Percentiles rank a stretch among this genome's conserved stretches.
Conservation (phyloP, 2,329 filamentous ascomycete genomes). For the Cladosporium cucumerinum region DNA sequence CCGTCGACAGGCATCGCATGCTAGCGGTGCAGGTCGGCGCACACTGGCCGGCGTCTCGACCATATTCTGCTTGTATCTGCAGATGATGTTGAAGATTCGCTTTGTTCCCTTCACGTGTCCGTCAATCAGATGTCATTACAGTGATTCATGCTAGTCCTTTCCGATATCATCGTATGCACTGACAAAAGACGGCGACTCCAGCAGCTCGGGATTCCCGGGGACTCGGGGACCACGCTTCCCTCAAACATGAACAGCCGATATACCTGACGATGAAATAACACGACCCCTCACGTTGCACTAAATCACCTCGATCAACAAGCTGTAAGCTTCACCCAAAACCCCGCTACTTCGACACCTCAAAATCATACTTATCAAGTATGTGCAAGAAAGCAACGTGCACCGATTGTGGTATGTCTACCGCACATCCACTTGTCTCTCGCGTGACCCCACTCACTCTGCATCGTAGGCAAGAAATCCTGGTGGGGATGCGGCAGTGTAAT, state of each 20-base stretch:
- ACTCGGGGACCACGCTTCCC: not conserved
- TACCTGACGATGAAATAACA: not conserved
- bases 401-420: slow-evolving; percentile 56
- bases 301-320: not conserved
- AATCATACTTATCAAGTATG: slow-evolving; percentile 44
- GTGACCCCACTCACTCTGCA: slow-evolving; percentile 1
- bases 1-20: slow-evolving; percentile 44
- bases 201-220: not conserved
- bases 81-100: not conserved
- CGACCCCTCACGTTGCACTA: not conserved
- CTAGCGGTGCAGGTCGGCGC: slow-evolving; percentile 21
- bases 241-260: not conserved
- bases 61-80: not conserved
- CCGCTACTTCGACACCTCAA: not conserved
- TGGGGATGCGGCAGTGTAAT: slow-evolving; percentile 31
- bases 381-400: slow-evolving; percentile 62
- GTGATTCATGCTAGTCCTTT: not conserved
- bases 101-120: not conserved
- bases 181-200: not conserved
- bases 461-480: slow-evolving; percentile 34
- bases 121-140: not conserved
- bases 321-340: accelerated
- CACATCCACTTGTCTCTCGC: not conserved
- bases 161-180: not conserved
- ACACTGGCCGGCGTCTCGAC: not conserved